A percentile compares a stretch with the other conserved stretches of the same genome.
phyloP scores from a whole-genome alignment of 2,329 filamentous ascomycete genomes.

The Trichoderma simmonsii region DNA sequence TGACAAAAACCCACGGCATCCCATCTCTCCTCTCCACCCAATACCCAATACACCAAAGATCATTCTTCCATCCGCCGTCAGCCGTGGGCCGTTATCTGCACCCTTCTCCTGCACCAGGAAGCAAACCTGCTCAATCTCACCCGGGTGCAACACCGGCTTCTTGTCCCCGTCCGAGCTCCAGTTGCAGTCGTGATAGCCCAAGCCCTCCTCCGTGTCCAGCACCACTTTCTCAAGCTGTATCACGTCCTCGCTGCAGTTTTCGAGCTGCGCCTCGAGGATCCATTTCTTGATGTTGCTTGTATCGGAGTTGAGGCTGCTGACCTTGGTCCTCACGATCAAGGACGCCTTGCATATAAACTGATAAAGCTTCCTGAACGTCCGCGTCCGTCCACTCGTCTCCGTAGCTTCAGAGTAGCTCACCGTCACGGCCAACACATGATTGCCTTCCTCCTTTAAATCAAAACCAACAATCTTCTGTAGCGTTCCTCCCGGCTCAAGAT shows the following conservation, averaged over 20 bases:
- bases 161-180: slow-evolving; percentile 46
- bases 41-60: slow-evolving; percentile 79
- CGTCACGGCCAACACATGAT: slow-evolving; percentile 88
- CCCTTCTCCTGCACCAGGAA: slow-evolving; percentile 53
- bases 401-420: slow-evolving; percentile 89
- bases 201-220: slow-evolving; percentile 51
- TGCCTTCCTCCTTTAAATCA: slow-evolving; percentile 89
- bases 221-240: slow-evolving; percentile 71
- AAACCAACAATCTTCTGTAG: slow-evolving; percentile 80
- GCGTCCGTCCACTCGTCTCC: slow-evolving; percentile 65
- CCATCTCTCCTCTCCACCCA: slow-evolving; percentile 87
- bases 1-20: slow-evolving; percentile 79
- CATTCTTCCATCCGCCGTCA: slow-evolving; percentile 55
- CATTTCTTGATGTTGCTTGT: slow-evolving; percentile 45
- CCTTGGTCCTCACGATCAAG: slow-evolving; percentile 86
- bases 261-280: slow-evolving; percentile 88
- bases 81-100: slow-evolving; percentile 34
- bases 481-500: slow-evolving; percentile 62
- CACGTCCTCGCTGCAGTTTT: slow-evolving; percentile 84
- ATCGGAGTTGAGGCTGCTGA: slow-evolving; percentile 46
- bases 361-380: slow-evolving; percentile 92
- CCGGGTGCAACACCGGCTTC: slow-evolving; percentile 57
- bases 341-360: slow-evolving; percentile 93
- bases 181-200: slow-evolving; percentile 55
- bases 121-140: slow-evolving; percentile 64